Evolutionary conservation across 2,329 filamentous ascomycete species (phyloP).

Genomic region (Thyridium curvatum): DNA sequence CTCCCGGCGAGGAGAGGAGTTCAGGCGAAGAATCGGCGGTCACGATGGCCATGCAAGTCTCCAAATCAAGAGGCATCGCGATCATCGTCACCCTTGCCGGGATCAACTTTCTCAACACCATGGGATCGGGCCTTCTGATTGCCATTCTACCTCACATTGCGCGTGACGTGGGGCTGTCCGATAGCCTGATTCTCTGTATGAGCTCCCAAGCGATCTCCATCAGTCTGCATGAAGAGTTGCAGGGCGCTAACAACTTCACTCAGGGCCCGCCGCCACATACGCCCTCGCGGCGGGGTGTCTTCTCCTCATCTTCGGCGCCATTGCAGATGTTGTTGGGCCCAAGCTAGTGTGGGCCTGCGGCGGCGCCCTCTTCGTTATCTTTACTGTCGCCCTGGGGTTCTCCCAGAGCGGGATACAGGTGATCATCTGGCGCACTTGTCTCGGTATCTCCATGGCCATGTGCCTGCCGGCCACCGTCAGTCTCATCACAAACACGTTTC

Average conservation of each 20-base stretch:
- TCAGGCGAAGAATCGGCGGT: too few species aligned
- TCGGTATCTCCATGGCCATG: conserved; percentile 29
- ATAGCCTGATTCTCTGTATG: conserved; percentile 16
- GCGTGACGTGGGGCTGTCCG: conserved; percentile 21
- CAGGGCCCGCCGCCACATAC: conserved; percentile 27
- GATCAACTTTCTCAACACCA: conserved; percentile 26
- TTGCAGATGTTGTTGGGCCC: conserved; percentile 29
- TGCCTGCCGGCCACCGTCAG: conserved; percentile 26
- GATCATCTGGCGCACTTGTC: conserved; percentile 29
- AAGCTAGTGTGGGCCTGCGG: conserved; percentile 24
- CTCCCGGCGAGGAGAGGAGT: too few species aligned
- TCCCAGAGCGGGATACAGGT: conserved; percentile 22
- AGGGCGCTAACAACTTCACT: too few species aligned
- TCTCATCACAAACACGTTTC: conserved; percentile 23
- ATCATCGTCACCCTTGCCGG: conserved; percentile 25
- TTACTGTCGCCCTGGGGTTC: conserved; percentile 24
- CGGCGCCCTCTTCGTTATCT: conserved; percentile 18
- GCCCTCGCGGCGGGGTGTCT: conserved; percentile 26
- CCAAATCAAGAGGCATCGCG: conserved; percentile 15
- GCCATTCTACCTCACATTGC: conserved; percentile 30
- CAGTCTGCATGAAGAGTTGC: too few species aligned
- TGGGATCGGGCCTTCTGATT: conserved; percentile 28
- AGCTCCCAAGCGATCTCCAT: too few species aligned
- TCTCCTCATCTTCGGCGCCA: conserved; percentile 29
- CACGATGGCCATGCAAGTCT: conserved; percentile 6